A percentile compares a stretch with the other conserved stretches of the same genome.
Evolutionary conservation across 2,329 filamentous ascomycete species (phyloP).

Genomic region (Dryadomyces quercivorus): DNA sequence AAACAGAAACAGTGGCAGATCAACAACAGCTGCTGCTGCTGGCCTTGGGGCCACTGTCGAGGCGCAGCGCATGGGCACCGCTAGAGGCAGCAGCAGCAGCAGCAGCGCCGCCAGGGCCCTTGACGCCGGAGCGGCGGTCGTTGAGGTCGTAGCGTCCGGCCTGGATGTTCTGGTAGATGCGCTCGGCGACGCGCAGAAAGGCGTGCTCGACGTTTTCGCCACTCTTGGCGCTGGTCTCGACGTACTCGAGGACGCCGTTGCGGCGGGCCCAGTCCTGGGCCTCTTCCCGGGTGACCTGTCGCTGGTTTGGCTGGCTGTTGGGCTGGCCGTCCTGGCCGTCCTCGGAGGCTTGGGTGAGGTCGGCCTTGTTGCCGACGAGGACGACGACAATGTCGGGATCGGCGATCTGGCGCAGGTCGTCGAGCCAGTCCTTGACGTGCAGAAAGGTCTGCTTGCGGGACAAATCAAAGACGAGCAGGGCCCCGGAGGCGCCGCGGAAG

Average conservation of each 20-base stretch:
- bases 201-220: conserved; percentile 89
- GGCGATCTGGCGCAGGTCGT: conserved; percentile 86
- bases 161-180: conserved; percentile 95
- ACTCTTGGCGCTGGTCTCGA: conserved; percentile 93
- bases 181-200: conserved; percentile 84
- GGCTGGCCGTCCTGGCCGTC: conserved; percentile 21
- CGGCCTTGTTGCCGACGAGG: conserved; percentile 88
- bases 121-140: conserved; percentile 83
- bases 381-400: conserved; percentile 93
- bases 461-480: conserved; percentile 89
- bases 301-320: conserved; percentile 40
- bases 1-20: background rate
- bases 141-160: conserved; percentile 90
- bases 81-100: conserved; percentile 9
- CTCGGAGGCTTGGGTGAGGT: conserved; percentile 39
- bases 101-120: conserved; percentile 40
- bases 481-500: conserved; percentile 64
- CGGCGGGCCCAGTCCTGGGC: conserved; percentile 78
- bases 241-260: conserved; percentile 84
- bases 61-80: conserved; percentile 22
- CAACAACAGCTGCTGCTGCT: conserved; percentile 36
- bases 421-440: conserved; percentile 85
- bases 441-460: conserved; percentile 73
- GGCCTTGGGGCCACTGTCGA: conserved; percentile 27
- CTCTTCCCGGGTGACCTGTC: conserved; percentile 71